Conservation (phyloP, 2,329 filamentous ascomycete genomes). For the Drechslera avenae region DNA sequence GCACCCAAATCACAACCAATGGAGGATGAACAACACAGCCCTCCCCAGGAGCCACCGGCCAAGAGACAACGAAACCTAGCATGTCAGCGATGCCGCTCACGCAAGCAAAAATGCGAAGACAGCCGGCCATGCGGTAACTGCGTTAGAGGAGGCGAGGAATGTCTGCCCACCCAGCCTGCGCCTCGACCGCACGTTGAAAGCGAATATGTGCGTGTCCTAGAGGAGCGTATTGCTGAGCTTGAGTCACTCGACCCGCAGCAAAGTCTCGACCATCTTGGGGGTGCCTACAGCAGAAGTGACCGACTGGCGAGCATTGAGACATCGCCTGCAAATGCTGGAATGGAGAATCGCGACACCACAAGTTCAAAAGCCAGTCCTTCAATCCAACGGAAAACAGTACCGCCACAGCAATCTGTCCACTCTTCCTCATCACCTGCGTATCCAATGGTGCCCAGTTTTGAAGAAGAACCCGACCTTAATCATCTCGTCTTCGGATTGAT, state of each 20-base stretch:
- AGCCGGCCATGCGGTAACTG: slow-evolving; percentile 59
- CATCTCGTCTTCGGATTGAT: slow-evolving; percentile 23
- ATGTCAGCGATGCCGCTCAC: slow-evolving; percentile 55
- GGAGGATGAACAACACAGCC: slow-evolving; percentile 12
- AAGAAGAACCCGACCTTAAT: slow-evolving; percentile 13
- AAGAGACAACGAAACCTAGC: slow-evolving; percentile 52
- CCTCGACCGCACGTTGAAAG: slow-evolving; percentile 17
- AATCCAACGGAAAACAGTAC: not conserved
- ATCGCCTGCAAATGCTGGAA: not conserved
- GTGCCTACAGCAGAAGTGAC: not conserved
- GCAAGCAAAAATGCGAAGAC: slow-evolving; percentile 35
- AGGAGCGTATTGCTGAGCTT: slow-evolving; percentile 23
- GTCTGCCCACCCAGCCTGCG: slow-evolving; percentile 43
- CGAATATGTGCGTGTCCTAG: slow-evolving; percentile 26
- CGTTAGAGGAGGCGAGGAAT: slow-evolving; percentile 77
- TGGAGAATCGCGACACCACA: not conserved
- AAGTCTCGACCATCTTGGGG: slow-evolving; percentile 18
- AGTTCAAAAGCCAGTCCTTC: not conserved
- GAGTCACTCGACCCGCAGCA: slow-evolving; percentile 23
- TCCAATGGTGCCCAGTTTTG: slow-evolving; percentile 3
- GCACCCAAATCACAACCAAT: not conserved
- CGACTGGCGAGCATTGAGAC: not conserved
- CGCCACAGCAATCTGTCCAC: slow-evolving; percentile 6
- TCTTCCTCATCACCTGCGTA: slow-evolving; percentile 12
- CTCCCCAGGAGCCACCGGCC: slow-evolving; percentile 13